phyloP scores from a whole-genome alignment of 352 stramenopile species.

The Achlya hypogyna region DNA sequence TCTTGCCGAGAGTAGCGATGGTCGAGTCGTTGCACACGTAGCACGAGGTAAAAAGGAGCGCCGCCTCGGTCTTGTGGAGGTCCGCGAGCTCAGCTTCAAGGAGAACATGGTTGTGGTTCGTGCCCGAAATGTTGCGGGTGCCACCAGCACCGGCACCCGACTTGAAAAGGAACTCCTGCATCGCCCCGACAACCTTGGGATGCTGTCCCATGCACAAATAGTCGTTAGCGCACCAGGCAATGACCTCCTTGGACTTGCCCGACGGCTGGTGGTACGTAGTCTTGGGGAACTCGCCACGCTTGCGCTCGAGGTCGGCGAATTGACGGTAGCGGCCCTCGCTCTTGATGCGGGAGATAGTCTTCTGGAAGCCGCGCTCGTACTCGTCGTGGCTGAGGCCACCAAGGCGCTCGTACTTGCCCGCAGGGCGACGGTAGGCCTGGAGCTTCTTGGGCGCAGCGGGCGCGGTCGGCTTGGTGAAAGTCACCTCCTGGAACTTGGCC shows the following conservation, averaged over 20 bases:
- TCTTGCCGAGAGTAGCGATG: slow-evolving; percentile 83
- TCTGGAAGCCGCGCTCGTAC: slow-evolving; percentile 63
- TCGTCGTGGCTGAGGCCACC: slow-evolving; percentile 45
- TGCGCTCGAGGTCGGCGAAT: slow-evolving; percentile 81
- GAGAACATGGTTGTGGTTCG: slow-evolving; percentile 86
- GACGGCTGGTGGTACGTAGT: slow-evolving; percentile 63
- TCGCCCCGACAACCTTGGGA: slow-evolving; percentile 73
- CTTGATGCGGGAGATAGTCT: slow-evolving; percentile 78
- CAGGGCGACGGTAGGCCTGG: slow-evolving; percentile 26
- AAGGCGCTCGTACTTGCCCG: slow-evolving; percentile 37
- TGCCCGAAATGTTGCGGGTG: slow-evolving; percentile 87
- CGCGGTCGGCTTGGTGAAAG: slow-evolving; percentile 31
- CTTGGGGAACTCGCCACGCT: slow-evolving; percentile 74
- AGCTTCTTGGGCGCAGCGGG: slow-evolving; percentile 44
- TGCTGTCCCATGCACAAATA: slow-evolving; percentile 88
- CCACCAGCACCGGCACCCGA: slow-evolving; percentile 72
- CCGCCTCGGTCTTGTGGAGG: slow-evolving; percentile 78
- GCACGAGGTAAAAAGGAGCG: slow-evolving; percentile 83
- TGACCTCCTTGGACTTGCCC: slow-evolving; percentile 70
- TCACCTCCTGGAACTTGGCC: slow-evolving; percentile 9
- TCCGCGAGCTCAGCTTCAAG: slow-evolving; percentile 77
- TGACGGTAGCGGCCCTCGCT: slow-evolving; percentile 79
- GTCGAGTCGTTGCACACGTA: slow-evolving; percentile 88
- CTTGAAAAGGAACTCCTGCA: slow-evolving; percentile 77
- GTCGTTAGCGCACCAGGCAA: slow-evolving; percentile 87